Evolutionary conservation across 176 grass and related monocot genomes (phyloP), one percentile per base, ranked within the genome.

Genomic region (Tuctoria greenei): DNA sequence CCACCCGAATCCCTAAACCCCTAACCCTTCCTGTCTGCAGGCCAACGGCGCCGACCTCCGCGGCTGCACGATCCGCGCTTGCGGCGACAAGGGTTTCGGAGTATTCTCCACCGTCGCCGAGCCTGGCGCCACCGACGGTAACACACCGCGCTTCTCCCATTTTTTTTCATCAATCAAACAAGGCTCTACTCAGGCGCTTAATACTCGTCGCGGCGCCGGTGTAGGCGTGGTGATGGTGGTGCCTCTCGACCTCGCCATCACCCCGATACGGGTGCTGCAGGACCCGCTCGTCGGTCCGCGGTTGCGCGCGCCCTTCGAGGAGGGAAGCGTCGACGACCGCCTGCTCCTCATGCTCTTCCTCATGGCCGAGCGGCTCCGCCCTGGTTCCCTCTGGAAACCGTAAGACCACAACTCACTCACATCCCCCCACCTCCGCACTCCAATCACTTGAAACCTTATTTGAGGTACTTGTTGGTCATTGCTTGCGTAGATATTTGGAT

Each of bases 291-390:
- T 94, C 10, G 95, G 95, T 0, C 79, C 82, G 72, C 86, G 68
- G 34, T 98, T 86, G 79, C 85, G 89, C 40, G 82, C 81, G 58
- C 62, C 94, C 72, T 94, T 94, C 24, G 84, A 92, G 64, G 88
- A 92, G 15, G 91, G 89, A 14, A 41, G 65, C 59, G 79, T 89
- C 17, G 95, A 98, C 40, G 95, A 92, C 63, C 91, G 91, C 27
- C 90, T 94, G 42, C 88, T 98, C 52, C 75, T 98, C 20, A 98
- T 90, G 91, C 63, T 98, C 49, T 98, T 94, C 90, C 83, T 94
- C 74, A 86, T 92, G 84, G 91, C 88, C 25, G 86, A 97, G 88
- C 91, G 91, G 49, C 50, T 91, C 50, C 95, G 86, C 37, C 84
- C 86, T 6, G 85, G 62, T 72, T 94, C 95, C 18, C 88, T 90